A percentile compares a stretch with the other conserved stretches of the same genome.
These are phyloP conservation scores for Globisporangium cederbergense DNA, from an alignment of 352 stramenopile genomes.

Conservation along the genomic window DNA sequence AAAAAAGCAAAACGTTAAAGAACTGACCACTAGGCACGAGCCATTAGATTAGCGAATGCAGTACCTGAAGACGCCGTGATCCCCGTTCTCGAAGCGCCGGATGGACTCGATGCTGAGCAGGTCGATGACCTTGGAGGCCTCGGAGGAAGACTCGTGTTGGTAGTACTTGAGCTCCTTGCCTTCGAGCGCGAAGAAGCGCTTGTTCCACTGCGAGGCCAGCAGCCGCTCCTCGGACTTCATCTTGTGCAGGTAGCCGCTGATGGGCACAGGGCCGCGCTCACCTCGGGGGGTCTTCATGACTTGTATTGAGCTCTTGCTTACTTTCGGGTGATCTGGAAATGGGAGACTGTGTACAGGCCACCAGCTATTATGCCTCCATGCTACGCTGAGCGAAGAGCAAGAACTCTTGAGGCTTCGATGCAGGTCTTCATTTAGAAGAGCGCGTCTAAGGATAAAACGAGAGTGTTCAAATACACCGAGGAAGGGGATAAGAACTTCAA, in stretches of 20 bases:
- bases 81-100: conserved; percentile 76
- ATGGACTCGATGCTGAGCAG: conserved; percentile 75
- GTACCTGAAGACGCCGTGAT: conserved; percentile 67
- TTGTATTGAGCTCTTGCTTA: neutral
- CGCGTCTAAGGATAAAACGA: neutral
- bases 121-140: conserved; percentile 71
- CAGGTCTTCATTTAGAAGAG: neutral
- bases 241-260: conserved; percentile 83
- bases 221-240: conserved; percentile 74
- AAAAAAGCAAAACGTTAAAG: neutral
- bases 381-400: neutral
- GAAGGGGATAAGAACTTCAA: conserved; percentile 2
- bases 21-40: neutral
- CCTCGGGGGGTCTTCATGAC: conserved; percentile 47
- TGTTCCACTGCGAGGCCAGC: conserved; percentile 78
- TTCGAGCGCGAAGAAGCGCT: conserved; percentile 78
- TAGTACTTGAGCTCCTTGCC: conserved; percentile 82
- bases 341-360: neutral
- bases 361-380: neutral
- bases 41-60: neutral
- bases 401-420: neutral
- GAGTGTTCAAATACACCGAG: too few species aligned
- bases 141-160: conserved; percentile 45
- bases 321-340: conserved; percentile 7
- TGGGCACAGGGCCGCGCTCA: conserved; percentile 60